These are phyloP conservation scores for Trichopus zeylanicus DNA, from an alignment of 116 monocot genomes.

Conservation along the genomic window DNA sequence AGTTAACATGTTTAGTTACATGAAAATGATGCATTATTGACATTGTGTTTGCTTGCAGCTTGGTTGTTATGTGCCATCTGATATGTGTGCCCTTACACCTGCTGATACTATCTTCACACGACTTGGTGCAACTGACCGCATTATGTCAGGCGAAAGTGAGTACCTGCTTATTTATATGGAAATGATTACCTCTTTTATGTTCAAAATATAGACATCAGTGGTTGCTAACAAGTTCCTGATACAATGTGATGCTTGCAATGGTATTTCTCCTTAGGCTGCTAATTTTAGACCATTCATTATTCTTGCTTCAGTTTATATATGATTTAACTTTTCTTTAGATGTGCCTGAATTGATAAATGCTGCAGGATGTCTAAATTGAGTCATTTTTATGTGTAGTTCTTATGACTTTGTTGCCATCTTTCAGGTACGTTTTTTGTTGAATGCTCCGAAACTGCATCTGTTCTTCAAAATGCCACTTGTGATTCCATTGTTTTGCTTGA, in stretches of 20 bases:
- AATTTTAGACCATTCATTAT: too few relatives aligned
- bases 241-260: too few relatives aligned
- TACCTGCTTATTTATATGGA: background rate
- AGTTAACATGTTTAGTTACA: too few relatives aligned
- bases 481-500: conserved; percentile 96
- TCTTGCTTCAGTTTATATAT: too few relatives aligned
- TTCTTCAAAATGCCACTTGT: conserved; percentile 70
- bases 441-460: conserved; percentile 87
- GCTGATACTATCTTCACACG: conserved; percentile 93
- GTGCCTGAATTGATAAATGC: too few relatives aligned
- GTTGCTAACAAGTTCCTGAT: too few relatives aligned
- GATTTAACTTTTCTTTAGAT: too few relatives aligned
- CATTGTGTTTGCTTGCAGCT: conserved; percentile 47
- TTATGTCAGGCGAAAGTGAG: conserved; percentile 99
- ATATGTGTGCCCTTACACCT: conserved; percentile 55
- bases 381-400: too few relatives aligned
- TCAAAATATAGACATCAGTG: background rate
- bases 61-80: conserved; percentile 93
- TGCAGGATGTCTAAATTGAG: too few relatives aligned
- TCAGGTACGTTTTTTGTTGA: conserved; percentile 93
- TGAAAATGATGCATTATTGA: too few relatives aligned
- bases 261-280: too few relatives aligned
- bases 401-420: background rate
- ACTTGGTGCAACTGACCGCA: conserved; percentile 89
- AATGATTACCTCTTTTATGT: background rate